Conservation (phyloP, 768 basidiomycete species). For the Mycena epipterygia region DNA sequence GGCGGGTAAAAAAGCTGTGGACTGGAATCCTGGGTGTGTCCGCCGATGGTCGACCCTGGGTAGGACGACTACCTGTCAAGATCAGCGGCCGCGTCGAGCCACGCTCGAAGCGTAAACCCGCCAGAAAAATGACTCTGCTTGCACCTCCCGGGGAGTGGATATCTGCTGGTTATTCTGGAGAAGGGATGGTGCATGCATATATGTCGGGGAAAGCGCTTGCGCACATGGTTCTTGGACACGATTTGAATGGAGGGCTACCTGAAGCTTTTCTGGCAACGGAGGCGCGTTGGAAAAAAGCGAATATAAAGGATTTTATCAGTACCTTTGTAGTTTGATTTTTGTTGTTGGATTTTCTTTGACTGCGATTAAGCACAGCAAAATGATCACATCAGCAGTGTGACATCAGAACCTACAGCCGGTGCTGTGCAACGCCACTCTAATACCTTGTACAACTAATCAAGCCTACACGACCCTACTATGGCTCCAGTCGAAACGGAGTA, state of each 20-base stretch:
- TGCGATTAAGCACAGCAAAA: too few relatives aligned
- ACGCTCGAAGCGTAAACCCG: not conserved
- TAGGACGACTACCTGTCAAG: constrained; percentile 58
- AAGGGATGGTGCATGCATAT: constrained; percentile 69
- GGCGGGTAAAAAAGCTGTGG: constrained; percentile 65
- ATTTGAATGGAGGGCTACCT: constrained; percentile 52
- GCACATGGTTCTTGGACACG: constrained; percentile 57
- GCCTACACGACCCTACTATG: constrained; percentile 56
- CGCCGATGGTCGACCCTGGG: constrained; percentile 63
- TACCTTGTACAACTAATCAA: constrained; percentile 1
- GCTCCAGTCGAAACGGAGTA: constrained; percentile 93
- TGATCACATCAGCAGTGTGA: too few relatives aligned
- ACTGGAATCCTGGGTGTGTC: constrained; percentile 62
- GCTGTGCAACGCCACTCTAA: not conserved
- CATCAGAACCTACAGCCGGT: too few relatives aligned
- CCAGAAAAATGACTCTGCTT: not conserved
- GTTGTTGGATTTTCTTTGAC: too few relatives aligned
- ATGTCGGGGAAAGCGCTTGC: constrained; percentile 62
- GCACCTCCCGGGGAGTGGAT: constrained; percentile 63
- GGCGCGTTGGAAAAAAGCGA: constrained; percentile 44
- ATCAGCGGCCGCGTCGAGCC: constrained; percentile 46
- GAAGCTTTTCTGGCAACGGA: constrained; percentile 55
- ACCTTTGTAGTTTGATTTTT: constrained; percentile 14
- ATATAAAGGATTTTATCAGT: constrained; percentile 23
- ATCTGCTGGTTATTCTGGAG: constrained; percentile 64